These are phyloP conservation scores for Homolaphlyctis polyrhiza DNA, from an alignment of 371 early-diverging fungal species.

Conservation along the genomic window DNA sequence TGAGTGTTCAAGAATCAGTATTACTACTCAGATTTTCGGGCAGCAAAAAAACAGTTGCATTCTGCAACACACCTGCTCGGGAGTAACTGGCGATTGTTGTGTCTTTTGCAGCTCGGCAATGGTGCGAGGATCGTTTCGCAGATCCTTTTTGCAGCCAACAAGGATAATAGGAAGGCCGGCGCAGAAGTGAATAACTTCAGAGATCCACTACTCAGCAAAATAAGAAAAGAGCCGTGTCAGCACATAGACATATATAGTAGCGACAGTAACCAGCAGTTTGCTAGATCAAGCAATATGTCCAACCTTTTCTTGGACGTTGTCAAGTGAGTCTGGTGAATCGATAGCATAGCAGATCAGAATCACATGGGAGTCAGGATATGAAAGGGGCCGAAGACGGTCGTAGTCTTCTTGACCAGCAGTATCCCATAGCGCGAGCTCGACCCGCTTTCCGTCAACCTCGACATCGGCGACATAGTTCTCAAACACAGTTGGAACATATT, in stretches of 20 bases:
- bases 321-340: conserved; percentile 88
- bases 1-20: no score
- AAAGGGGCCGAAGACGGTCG: conserved; percentile 93
- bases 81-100: conserved; percentile 74
- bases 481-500: conserved; percentile 93
- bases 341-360: conserved; percentile 70
- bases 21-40: no score
- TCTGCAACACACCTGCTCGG: conserved; percentile 61
- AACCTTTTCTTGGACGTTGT: conserved; percentile 70
- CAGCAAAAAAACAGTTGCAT: not conserved
- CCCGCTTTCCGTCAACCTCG: conserved; percentile 83
- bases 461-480: conserved; percentile 95
- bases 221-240: not conserved
- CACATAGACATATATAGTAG: no score
- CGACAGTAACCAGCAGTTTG: no score
- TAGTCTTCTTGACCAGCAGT: conserved; percentile 97
- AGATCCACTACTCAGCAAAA: conserved; percentile 66
- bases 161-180: conserved; percentile 74
- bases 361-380: conserved; percentile 95
- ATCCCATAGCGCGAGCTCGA: conserved; percentile 97
- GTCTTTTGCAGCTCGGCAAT: conserved; percentile 73
- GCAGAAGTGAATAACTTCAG: conserved; percentile 91
- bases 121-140: conserved; percentile 76
- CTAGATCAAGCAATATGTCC: no score
- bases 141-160: conserved; percentile 90